A percentile compares a stretch with the other conserved stretches of the same genome.
Evolutionary conservation across 257 asterid genomes (phyloP).

Genomic region (Solanum acaule): DNA sequence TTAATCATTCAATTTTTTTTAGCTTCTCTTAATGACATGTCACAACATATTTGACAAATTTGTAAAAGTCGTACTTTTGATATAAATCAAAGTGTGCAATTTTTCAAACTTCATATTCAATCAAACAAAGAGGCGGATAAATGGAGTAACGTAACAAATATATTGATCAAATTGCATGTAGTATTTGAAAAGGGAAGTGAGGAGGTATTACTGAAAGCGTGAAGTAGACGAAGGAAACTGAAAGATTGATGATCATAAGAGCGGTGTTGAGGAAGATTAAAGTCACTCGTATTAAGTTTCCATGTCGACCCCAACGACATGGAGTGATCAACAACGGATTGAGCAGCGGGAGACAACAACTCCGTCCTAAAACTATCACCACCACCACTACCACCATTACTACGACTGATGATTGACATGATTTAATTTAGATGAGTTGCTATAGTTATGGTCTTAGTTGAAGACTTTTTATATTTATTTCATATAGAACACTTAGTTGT

Average conservation of each 20-base stretch:
- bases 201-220: background rate
- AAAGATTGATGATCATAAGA: background rate
- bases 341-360: background rate
- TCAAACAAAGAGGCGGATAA: background rate
- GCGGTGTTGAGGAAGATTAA: background rate
- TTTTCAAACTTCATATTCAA: background rate
- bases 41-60: background rate
- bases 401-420: background rate
- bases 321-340: background rate
- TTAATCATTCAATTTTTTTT: background rate
- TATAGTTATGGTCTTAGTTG: background rate
- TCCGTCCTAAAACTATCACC: background rate
- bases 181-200: background rate
- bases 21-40: background rate
- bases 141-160: background rate
- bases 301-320: background rate
- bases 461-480: background rate
- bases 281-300: background rate
- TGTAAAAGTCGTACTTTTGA: background rate
- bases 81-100: background rate
- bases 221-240: background rate
- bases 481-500: background rate
- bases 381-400: background rate
- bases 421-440: background rate
- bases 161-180: background rate